Percentiles rank a stretch among this genome's conserved stretches.
Conservation (phyloP, 441 rosid species). For the Hypseocharis bilobata region DNA sequence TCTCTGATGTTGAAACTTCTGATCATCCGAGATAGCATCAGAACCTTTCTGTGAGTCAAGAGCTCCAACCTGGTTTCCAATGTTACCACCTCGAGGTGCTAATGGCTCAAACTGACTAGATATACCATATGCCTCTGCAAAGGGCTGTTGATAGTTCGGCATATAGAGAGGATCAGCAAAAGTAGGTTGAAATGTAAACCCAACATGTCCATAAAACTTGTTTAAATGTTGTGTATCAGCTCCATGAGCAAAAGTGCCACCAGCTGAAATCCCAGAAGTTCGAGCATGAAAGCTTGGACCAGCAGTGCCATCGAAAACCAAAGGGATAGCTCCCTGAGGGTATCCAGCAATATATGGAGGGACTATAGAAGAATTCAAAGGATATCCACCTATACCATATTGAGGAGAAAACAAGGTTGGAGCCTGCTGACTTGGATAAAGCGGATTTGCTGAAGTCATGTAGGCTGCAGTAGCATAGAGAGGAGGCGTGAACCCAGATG, state of each 20-base stretch:
- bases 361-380: conserved; percentile 31
- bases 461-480: conserved; percentile 33
- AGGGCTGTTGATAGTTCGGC: conserved; percentile 44
- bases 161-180: conserved; percentile 37
- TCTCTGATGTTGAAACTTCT: conserved; percentile 26
- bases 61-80: conserved; percentile 30
- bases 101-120: conserved; percentile 31
- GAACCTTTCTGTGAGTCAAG: conserved; percentile 30
- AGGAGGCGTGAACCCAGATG: conserved; percentile 44
- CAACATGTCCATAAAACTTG: conserved; percentile 40
- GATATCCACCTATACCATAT: conserved; percentile 42
- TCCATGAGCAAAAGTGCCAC: conserved; percentile 33
- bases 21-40: conserved; percentile 30
- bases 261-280: conserved; percentile 31
- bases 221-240: conserved; percentile 38
- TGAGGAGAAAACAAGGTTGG: conserved; percentile 42
- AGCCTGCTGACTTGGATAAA: conserved; percentile 36
- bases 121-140: conserved; percentile 32
- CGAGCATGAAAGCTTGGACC: conserved; percentile 36
- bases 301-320: conserved; percentile 32
- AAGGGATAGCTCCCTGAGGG: conserved; percentile 36
- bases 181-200: conserved; percentile 37
- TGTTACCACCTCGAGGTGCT: conserved; percentile 26
- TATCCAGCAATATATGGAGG: conserved; percentile 41
- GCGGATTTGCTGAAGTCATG: conserved; percentile 36